phyloP scores from a whole-genome alignment of 2,329 filamentous ascomycete genomes.

The Nakataea oryzae region DNA sequence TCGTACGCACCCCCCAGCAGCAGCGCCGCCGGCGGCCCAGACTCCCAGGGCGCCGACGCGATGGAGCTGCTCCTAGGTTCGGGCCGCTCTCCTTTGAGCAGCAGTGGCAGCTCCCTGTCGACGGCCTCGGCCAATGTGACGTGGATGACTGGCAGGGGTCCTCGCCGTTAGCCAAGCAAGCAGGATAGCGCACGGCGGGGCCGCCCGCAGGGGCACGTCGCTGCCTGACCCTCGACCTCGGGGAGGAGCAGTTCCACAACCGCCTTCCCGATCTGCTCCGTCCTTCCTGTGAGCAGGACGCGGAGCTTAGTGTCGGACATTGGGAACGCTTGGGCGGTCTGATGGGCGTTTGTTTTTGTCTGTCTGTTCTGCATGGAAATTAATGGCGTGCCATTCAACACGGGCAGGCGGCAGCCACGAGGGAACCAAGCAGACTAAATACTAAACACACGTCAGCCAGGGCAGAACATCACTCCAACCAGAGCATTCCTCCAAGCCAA shows the following conservation, averaged over 20 bases:
- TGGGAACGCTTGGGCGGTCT: too few species aligned
- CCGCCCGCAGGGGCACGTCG: too few species aligned
- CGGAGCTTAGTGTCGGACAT: neutral
- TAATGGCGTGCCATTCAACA: too few species aligned
- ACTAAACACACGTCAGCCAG: too few species aligned
- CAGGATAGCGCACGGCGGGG: too few species aligned
- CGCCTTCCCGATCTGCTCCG: neutral
- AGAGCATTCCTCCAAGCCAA: too few species aligned
- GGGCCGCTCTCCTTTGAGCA: conserved; percentile 10
- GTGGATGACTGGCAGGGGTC: conserved; percentile 8
- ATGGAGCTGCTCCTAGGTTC: conserved; percentile 8
- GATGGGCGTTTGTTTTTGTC: neutral
- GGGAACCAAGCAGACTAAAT: too few species aligned
- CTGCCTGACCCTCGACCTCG: neutral
- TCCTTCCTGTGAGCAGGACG: neutral
- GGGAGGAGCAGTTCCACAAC: neutral
- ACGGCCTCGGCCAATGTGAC: conserved; percentile 10
- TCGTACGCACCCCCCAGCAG: conserved; percentile 14
- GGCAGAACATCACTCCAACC: too few species aligned
- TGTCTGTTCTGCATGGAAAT: too few species aligned
- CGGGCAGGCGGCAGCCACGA: too few species aligned
- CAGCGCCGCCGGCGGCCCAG: conserved; percentile 8
- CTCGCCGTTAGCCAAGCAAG: too few species aligned
- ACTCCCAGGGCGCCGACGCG: conserved; percentile 8
- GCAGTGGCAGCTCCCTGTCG: conserved; percentile 11